Evolutionary conservation across 2,329 filamentous ascomycete genomes (phyloP), one percentile per base, ranked within the genome.

Genomic region (Colletotrichum musicola): DNA sequence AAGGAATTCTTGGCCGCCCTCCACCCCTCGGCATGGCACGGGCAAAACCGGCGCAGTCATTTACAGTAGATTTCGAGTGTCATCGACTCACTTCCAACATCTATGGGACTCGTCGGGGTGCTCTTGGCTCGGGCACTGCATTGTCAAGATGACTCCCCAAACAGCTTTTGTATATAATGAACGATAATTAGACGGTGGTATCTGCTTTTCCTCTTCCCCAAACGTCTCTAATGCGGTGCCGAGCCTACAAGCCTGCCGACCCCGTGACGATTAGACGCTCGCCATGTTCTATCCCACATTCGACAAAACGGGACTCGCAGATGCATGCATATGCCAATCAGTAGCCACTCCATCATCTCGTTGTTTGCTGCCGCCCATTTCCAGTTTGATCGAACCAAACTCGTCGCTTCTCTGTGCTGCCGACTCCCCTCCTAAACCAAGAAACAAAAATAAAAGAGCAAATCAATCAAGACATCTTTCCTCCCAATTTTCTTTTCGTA

Each of bases 151-250:
- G 6, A 49, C 42, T n/a, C 38, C 10, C 14, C n/a, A 18, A 53
- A 53, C 47, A 44, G 58, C 58, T 55, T 54, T 62, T 62, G 59
- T 65, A 20, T 68, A 65, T 59, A 65, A 49, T n/a, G 64, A 18
- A 65, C 30, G 49, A 46, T 60, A 46, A 65, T 64, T 60, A 60
- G 62, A 60, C 42, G 65, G 55, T 60, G 55, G 62, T 68, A 68
- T 65, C 49, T 65, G 65, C 65, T 65, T 65, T 68, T 68, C 50
- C 62, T 55, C 25, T 60, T 44, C 62, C 30, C 57, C 62, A 65
- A 44, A 27, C 55, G 62, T 68, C 65, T 68, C 65, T 68, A 64
- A 56, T 60, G 62, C 49, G 50, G 62, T 59, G 49, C 49, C 65
- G 54, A 60, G 62, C 60, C 62, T 35, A 16, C 20, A 18, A 35